Evolutionary conservation across 805 yeast genomes (phyloP).

Genomic region (Ogataea polymorpha): DNA sequence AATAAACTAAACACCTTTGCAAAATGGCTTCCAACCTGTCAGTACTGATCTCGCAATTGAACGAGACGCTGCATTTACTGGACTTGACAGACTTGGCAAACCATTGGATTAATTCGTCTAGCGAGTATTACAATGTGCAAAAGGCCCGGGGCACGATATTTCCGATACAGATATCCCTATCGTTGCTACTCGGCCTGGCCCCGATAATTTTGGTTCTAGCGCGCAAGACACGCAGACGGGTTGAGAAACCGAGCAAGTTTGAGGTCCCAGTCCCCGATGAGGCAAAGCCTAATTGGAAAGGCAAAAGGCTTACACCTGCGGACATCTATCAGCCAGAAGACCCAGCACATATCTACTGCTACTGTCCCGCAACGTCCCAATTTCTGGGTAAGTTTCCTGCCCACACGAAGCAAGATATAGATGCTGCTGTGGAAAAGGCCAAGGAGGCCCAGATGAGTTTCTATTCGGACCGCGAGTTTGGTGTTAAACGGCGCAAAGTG

Average conservation of each 20-base stretch:
- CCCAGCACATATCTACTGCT: conserved; percentile 69
- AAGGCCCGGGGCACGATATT: conserved; percentile 14
- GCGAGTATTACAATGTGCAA: conserved; percentile 11
- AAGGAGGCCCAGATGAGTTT: conserved; percentile 52
- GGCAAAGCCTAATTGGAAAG: conserved; percentile 90
- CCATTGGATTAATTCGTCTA: conserved; percentile 16
- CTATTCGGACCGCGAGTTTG: conserved; percentile 50
- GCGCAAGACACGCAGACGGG: conserved; percentile 24
- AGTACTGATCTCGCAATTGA: conserved; percentile 21
- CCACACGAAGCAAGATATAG: conserved; percentile 67
- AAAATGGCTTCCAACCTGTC: conserved; percentile 19
- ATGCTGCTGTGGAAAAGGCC: conserved; percentile 53
- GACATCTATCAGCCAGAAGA: conserved; percentile 57
- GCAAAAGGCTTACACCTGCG: conserved; percentile 68
- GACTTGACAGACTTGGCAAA: conserved; percentile 18
- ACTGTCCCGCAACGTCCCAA: conserved; percentile 97
- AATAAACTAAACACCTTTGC: conserved; percentile 2
- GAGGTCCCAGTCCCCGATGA: conserved; percentile 65
- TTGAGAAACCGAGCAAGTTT: conserved; percentile 42
- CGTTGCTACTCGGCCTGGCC: conserved; percentile 24
- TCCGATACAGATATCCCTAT: conserved; percentile 31
- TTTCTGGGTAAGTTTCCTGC: conserved; percentile 70
- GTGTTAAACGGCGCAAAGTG: conserved; percentile 60
- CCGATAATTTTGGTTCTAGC: conserved; percentile 22
- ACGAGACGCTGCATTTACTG: conserved; percentile 22